Conservation (phyloP, 352 stramenopile species). For the Globisporangium mamillatum region DNA sequence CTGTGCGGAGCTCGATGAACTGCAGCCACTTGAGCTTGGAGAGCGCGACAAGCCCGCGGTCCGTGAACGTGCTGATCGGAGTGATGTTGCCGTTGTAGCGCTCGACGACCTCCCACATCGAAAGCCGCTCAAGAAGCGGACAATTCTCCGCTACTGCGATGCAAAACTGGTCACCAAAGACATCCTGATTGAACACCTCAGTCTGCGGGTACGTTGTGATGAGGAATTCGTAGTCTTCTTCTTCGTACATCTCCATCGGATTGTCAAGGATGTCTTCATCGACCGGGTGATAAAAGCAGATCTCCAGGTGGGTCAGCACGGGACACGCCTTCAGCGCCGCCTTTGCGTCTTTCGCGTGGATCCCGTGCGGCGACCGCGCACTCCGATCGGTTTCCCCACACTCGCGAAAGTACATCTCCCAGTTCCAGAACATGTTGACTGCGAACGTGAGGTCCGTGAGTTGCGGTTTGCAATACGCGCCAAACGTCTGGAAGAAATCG, state of each 20-base stretch:
- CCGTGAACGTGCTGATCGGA: conserved; percentile 34
- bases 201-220: conserved; percentile 20
- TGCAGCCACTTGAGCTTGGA: conserved; percentile 26
- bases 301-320: conserved; percentile 27
- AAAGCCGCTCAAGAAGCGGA: conserved; percentile 28
- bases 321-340: conserved; percentile 34
- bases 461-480: conserved; percentile 33
- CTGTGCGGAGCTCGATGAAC: conserved; percentile 26
- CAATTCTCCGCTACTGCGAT: conserved; percentile 20
- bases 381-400: background rate
- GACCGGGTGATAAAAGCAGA: conserved; percentile 37
- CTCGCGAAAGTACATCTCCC: conserved; percentile 29
- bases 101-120: conserved; percentile 26
- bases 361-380: conserved; percentile 20
- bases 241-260: conserved; percentile 21
- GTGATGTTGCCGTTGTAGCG: conserved; percentile 22
- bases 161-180: conserved; percentile 45
- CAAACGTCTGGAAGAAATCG: conserved; percentile 42
- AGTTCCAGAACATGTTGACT: conserved; percentile 44
- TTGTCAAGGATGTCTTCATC: conserved; percentile 26
- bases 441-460: conserved; percentile 31
- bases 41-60: conserved; percentile 28
- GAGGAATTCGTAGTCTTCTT: conserved; percentile 25
- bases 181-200: conserved; percentile 28
- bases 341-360: conserved; percentile 26